These are phyloP conservation scores for Colletotrichum graminicola DNA, from an alignment of 2,329 filamentous ascomycete species.

Conservation along the genomic window DNA sequence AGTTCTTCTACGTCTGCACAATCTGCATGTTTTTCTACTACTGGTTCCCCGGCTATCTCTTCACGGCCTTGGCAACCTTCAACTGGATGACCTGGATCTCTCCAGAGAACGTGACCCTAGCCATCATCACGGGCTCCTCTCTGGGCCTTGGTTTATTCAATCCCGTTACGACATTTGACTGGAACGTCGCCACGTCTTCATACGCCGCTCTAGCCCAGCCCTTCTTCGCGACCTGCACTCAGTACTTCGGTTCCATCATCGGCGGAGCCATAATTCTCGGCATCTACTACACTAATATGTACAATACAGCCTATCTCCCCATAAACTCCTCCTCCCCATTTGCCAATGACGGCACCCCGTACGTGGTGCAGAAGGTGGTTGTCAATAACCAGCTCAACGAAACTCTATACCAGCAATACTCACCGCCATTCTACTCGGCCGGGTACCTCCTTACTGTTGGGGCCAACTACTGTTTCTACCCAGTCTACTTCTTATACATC, in stretches of 20 bases:
- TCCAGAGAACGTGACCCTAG: constrained; percentile 57
- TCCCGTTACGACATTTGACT: constrained; percentile 64
- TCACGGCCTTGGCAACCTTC: constrained; percentile 58
- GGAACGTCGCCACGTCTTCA: constrained; percentile 58
- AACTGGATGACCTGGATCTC: constrained; percentile 66
- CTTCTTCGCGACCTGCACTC: constrained; percentile 56
- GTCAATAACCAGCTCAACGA: constrained; percentile 54
- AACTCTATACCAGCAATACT: constrained; percentile 57
- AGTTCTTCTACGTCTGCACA: constrained; percentile 56
- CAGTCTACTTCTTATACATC: constrained; percentile 58
- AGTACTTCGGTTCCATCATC: constrained; percentile 50
- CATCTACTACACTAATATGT: constrained; percentile 59
- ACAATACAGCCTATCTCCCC: constrained; percentile 59
- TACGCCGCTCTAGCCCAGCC: constrained; percentile 55
- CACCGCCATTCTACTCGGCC: constrained; percentile 59
- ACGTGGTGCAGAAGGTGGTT: constrained; percentile 51
- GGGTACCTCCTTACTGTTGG: constrained; percentile 57
- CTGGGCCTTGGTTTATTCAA: constrained; percentile 59
- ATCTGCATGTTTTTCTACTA: constrained; percentile 59
- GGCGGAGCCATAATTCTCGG: constrained; percentile 55
- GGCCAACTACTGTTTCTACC: constrained; percentile 59
- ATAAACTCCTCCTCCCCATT: constrained; percentile 62
- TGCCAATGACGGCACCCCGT: constrained; percentile 57
- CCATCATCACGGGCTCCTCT: constrained; percentile 57
- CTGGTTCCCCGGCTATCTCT: constrained; percentile 62